Evolutionary conservation across 2,329 filamentous ascomycete genomes (phyloP), one percentile per base, ranked within the genome.

Genomic region (Rhinocladiella similis): DNA sequence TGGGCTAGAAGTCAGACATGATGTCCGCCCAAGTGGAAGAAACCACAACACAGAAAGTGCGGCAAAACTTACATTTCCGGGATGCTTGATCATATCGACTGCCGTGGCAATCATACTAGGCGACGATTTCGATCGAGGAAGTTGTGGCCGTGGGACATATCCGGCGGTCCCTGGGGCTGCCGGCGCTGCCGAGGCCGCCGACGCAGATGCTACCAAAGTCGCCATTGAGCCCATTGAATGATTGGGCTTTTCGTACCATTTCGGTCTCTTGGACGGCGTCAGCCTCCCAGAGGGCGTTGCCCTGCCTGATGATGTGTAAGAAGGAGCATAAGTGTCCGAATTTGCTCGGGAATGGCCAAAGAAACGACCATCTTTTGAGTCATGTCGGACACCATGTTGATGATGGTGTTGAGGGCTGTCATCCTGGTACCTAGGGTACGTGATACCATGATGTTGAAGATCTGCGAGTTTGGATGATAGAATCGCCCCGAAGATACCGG

Each of bases 161-260:
- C 36, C 43, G 20, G 25, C 53, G 12, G 43, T 51, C 6, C 46
- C 47, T 13, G 61, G 61, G 1, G 47, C 39, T 14, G 51, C 56
- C 7, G 59, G 13, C 12, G 54, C 56, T n/a, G 53, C 47, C 3
- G 56, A 53, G 19, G 61, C 36, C 13, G 56, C 22, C 7, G 53
- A 56, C 14, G 54, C 58, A 41, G 58, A 50, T 19, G 60, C 57
- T 13, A 64, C 41, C 22, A 64, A 50, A 3, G 53, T 52, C 9
- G 53, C 50, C 57, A 62, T 50, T 2, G 60, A 60, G 9, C 50
- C 50, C 9, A 29, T 62, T 7, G 59, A 59, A 5, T 60, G 59
- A 18, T 25, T 52, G 1, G 45, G 36, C 38, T 63, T 64, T 36
- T 66, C 63, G 51, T 67, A 66, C 65, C 65, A 67, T 56, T 65